Evolutionary conservation across 352 stramenopile species (phyloP).

Genomic region (Pythium phragmiticola): DNA sequence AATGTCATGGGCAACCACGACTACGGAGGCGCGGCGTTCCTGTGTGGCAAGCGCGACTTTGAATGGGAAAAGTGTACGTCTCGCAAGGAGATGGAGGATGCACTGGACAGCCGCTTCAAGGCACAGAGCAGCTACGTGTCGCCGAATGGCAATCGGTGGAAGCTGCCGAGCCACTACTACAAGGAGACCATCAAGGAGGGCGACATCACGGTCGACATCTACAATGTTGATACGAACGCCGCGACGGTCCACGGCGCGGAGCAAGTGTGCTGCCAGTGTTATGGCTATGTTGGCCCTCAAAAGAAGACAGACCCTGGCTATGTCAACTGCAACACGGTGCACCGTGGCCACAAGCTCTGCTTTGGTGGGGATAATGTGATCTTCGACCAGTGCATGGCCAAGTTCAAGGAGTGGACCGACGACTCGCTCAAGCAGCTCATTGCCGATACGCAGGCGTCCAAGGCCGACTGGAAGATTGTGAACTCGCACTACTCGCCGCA

Average conservation of each 20-base stretch:
- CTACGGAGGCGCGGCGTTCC: slow-evolving; percentile 68
- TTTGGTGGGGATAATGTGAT: slow-evolving; percentile 52
- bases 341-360: slow-evolving; percentile 50
- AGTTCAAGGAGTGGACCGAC: slow-evolving; percentile 65
- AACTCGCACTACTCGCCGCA: slow-evolving; percentile 84
- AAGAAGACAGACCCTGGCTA: slow-evolving; percentile 24
- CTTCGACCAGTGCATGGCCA: slow-evolving; percentile 58
- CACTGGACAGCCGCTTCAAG: slow-evolving; percentile 57
- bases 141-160: slow-evolving; percentile 70
- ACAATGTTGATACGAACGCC: slow-evolving; percentile 71
- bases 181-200: slow-evolving; percentile 48
- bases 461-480: slow-evolving; percentile 82
- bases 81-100: slow-evolving; percentile 45
- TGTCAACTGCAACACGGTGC: slow-evolving; percentile 47
- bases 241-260: slow-evolving; percentile 60
- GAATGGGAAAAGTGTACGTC: slow-evolving; percentile 41
- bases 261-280: slow-evolving; percentile 85
- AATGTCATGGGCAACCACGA: slow-evolving; percentile 83
- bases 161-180: slow-evolving; percentile 73
- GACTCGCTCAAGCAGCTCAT: slow-evolving; percentile 65
- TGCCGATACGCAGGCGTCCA: slow-evolving; percentile 51
- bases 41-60: slow-evolving; percentile 49
- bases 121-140: slow-evolving; percentile 67
- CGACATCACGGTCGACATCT: slow-evolving; percentile 65
- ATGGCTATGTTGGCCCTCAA: slow-evolving; percentile 48